Evolutionary conservation across 164 flowering plant species (phyloP), one percentile per base, ranked within the genome.

Genomic region (Aristolochia contorta): DNA sequence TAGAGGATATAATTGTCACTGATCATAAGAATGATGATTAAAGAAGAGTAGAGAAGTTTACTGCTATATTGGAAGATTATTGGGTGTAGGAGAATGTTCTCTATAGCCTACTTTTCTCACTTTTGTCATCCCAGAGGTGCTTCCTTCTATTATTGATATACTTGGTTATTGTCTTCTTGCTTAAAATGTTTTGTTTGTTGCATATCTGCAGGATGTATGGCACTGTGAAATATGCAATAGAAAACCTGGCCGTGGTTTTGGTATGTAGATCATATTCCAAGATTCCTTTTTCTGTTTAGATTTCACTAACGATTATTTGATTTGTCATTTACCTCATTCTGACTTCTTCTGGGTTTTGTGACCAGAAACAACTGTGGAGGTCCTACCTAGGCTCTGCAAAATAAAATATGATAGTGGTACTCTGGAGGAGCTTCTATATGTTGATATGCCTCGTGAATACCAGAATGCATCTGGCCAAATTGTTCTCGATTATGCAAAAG

Each of bases 361-460:
- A 18, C 54, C 86, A 94, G 99, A 94, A 75, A 91, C 99, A 48
- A 91, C 99, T 57, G 89, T 71, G 54, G 99, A 94, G 78, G 99
- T 94, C 73, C 79, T 94, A 46, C 97, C 99, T 21, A 79, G 99
- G 75, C 89, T 94, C 65, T 91, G 84, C 75, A 94, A 94, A 72
- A 94, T 94, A 59, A 94, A 94, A 77, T 94, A 89, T 77, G 99
- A 94, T 72, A 94, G 99, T 78, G 99, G 99, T 51, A 89, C 96
- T 56, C 62, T 91, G 68, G 99, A 94, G 73, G 99, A 94, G 65
- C 94, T 91, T 60, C 89, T 94, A 47, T 91, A 94, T 74, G 96
- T 94, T 56, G 99, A 94, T 66, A 91, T 94, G 99, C 99, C 99
- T 0, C 81, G 76, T 13, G 99, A 94, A 50, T 85, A 87, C 73